Percentiles rank a stretch among this genome's conserved stretches.
phyloP scores from a whole-genome alignment of 345 rosid genomes.

The Populus euphratica region DNA sequence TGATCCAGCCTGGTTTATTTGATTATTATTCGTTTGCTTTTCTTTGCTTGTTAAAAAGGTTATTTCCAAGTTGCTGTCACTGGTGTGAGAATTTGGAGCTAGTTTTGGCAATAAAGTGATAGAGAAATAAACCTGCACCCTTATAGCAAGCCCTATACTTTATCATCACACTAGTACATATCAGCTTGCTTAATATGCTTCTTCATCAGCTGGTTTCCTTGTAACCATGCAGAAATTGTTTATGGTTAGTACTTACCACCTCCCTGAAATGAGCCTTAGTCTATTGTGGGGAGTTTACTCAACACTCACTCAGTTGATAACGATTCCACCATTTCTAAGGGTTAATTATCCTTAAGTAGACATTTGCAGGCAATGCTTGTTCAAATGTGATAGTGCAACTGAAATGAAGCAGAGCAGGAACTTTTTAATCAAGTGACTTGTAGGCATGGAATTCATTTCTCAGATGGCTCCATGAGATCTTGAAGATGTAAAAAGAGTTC shows the following conservation, averaged over 20 bases:
- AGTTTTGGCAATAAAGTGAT: background rate
- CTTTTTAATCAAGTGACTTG: background rate
- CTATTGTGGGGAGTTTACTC: background rate
- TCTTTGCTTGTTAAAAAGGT: background rate
- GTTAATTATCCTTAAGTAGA: background rate
- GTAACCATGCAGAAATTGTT: background rate
- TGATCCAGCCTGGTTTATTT: background rate
- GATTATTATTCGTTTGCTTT: background rate
- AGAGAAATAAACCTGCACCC: background rate
- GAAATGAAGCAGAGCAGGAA: background rate
- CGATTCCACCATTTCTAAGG: background rate
- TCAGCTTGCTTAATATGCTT: background rate
- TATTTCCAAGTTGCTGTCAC: too few relatives aligned
- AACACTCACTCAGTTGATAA: background rate
- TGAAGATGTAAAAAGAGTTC: background rate
- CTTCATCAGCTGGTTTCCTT: background rate
- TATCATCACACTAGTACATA: background rate
- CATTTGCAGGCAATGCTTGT: constrained; percentile 1
- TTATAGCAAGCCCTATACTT: background rate
- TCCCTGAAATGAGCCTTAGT: background rate
- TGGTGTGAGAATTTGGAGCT: background rate
- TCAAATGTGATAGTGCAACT: background rate
- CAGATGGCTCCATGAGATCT: background rate
- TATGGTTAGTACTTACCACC: too few relatives aligned
- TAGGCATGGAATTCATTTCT: background rate